Percentiles rank a stretch among this genome's conserved stretches.
Conservation (phyloP, 164 flowering plant species). For the Aristolochia californica region DNA sequence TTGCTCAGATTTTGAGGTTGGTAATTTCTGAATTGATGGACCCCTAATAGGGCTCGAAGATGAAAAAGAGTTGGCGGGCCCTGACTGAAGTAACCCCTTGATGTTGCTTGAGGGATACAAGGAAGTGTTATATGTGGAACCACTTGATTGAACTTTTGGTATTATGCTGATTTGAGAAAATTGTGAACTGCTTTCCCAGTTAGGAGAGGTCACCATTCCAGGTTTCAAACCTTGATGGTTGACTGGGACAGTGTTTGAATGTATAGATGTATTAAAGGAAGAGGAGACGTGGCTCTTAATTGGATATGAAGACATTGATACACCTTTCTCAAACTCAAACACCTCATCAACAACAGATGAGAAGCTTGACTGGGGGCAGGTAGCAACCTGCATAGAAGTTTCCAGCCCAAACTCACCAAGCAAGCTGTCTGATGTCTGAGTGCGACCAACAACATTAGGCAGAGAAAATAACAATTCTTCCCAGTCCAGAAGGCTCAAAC, state of each 20-base stretch:
- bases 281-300: slow-evolving; percentile 27
- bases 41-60: slow-evolving; percentile 36
- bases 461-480: slow-evolving; percentile 29
- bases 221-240: slow-evolving; percentile 32
- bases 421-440: slow-evolving; percentile 40
- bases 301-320: slow-evolving; percentile 27
- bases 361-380: slow-evolving; percentile 43
- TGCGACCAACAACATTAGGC: slow-evolving; percentile 28
- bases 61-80: slow-evolving; percentile 38
- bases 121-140: slow-evolving; percentile 25
- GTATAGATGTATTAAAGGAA: slow-evolving; percentile 30
- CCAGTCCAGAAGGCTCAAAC: slow-evolving; percentile 53
- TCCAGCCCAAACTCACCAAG: slow-evolving; percentile 40
- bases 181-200: slow-evolving; percentile 54
- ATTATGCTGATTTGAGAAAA: slow-evolving; percentile 26
- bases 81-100: slow-evolving; percentile 46
- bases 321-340: slow-evolving; percentile 76
- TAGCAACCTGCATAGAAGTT: slow-evolving; percentile 25
- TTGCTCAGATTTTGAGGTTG: slow-evolving; percentile 84
- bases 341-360: slow-evolving; percentile 80
- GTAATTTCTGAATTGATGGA: slow-evolving; percentile 36
- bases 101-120: slow-evolving; percentile 35
- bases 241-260: slow-evolving; percentile 32
- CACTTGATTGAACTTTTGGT: slow-evolving; percentile 24
- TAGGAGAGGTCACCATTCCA: slow-evolving; percentile 42